A percentile compares a stretch with the other conserved stretches of the same genome.
Conservation (phyloP, 441 rosid species). For the Capsella rubella region DNA sequence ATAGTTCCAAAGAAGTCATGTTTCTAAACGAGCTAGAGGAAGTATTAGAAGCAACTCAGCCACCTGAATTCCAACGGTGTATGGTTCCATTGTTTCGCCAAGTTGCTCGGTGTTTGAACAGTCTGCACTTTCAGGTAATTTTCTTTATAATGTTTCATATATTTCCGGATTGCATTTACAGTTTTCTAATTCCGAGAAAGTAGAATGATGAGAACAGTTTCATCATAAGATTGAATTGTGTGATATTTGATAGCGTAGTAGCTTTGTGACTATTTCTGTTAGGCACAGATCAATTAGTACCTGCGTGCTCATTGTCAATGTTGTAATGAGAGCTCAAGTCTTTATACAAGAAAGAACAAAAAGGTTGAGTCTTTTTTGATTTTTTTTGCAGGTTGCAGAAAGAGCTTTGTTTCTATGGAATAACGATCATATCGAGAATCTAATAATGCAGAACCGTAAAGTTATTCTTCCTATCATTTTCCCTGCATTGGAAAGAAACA, state of each 20-base stretch:
- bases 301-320: not conserved
- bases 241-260: conserved; percentile 2
- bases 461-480: conserved; percentile 81
- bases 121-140: conserved; percentile 89
- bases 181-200: conserved; percentile 6
- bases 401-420: conserved; percentile 92
- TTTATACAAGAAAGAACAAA: not conserved
- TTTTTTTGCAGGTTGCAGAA: conserved; percentile 74
- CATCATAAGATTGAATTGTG: not conserved
- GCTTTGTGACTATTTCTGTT: not conserved
- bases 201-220: conserved; percentile 10
- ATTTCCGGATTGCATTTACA: not conserved
- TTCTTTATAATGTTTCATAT: conserved; percentile 9
- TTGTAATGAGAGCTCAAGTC: not conserved
- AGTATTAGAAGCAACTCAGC: conserved; percentile 85
- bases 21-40: conserved; percentile 88
- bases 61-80: conserved; percentile 85
- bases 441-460: conserved; percentile 76
- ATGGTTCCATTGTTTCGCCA: conserved; percentile 86
- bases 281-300: not conserved
- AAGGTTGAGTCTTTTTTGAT: not conserved
- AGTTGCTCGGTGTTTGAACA: conserved; percentile 79
- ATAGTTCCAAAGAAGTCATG: conserved; percentile 86
- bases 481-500: conserved; percentile 81
- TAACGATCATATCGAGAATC: conserved; percentile 87